A percentile compares a stretch with the other conserved stretches of the same genome.
These are phyloP conservation scores for Lycium barbarum DNA, from an alignment of 257 asterid genomes.

Conservation along the genomic window DNA sequence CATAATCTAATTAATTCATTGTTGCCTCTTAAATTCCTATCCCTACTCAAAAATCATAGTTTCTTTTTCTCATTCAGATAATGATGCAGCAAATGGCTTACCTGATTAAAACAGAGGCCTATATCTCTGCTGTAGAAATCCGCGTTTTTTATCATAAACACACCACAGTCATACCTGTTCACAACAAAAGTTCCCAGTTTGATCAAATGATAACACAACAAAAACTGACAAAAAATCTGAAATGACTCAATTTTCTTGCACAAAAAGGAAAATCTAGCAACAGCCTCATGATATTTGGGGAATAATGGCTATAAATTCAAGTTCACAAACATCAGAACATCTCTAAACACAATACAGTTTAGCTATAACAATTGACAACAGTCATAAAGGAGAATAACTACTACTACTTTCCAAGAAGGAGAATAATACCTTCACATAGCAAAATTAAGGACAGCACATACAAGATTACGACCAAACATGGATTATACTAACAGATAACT, in stretches of 20 bases:
- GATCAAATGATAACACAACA: slow-evolving; percentile 10
- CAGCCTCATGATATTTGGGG: not conserved
- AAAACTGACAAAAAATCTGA: not conserved
- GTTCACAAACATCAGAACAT: not conserved
- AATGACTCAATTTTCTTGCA: not conserved
- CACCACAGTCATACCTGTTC: slow-evolving; percentile 86
- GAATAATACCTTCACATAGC: not conserved
- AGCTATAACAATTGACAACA: not conserved
- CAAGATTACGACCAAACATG: not conserved
- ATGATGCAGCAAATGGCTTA: slow-evolving; percentile 34
- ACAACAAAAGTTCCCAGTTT: slow-evolving; percentile 5
- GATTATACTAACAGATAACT: not conserved
- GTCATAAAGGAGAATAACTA: not conserved
- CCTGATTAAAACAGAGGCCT: slow-evolving; percentile 88
- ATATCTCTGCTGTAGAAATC: slow-evolving; percentile 87
- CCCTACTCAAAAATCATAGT: not conserved
- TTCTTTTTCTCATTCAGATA: not conserved
- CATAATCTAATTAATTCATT: not conserved
- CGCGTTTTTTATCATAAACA: slow-evolving; percentile 91
- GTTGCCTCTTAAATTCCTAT: not conserved
- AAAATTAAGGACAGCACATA: not conserved
- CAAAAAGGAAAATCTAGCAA: slow-evolving; percentile 3
- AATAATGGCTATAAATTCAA: not conserved
- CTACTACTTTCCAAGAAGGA: not conserved
- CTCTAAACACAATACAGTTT: not conserved